Evolutionary conservation across 805 yeast species (phyloP), one percentile per base, ranked within the genome.

Genomic region (Teunomyces gatunensis): DNA sequence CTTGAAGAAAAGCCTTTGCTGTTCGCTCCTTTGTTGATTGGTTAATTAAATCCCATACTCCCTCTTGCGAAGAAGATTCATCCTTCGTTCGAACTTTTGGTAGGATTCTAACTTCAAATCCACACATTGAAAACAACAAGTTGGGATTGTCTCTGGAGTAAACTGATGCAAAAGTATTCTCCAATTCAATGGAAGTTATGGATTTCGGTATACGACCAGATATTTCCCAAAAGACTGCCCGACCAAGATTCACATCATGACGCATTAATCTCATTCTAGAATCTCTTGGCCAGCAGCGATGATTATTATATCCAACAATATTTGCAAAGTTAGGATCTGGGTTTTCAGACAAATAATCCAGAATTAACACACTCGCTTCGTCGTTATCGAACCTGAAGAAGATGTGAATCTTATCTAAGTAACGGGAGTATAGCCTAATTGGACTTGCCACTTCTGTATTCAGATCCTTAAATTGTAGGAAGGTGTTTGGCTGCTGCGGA

Each of bases 281-380:
- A 61, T 94, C 98, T 39, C 87, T 72, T 3, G 99, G 97, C 99
- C 99, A 94, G 61, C 97, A 90, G 44, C 83, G 83, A 55, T 87
- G 86, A 55, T 89, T 92, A 58, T 87, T 87, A 64, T 90, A 92
- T 0, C 95, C 95, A 30, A 87, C 81, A 5, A 85, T 83, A 55
- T 85, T 87, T 58, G 87, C 96, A 64, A 87, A 88, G 60, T 91
- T 89, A 0, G 96, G 96, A 68, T 91, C 97, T 0, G 97, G 96
- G 57, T 89, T 87, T 56, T 89, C 96, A 0, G 87, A 75, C 18
- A 91, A 67, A 58, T 75, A 89, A 20, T 88, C 92, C 49, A 84
- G 85, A 13, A 87, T 79, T 36, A 94, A 69, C 7, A 83, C 96
- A 32, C 79, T 81, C 0, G 94, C 80, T 45, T 92, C 96, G 0